Base-by-base conservation (phyloP, 331 rosid species). In the Spiraea crenata region DNA sequence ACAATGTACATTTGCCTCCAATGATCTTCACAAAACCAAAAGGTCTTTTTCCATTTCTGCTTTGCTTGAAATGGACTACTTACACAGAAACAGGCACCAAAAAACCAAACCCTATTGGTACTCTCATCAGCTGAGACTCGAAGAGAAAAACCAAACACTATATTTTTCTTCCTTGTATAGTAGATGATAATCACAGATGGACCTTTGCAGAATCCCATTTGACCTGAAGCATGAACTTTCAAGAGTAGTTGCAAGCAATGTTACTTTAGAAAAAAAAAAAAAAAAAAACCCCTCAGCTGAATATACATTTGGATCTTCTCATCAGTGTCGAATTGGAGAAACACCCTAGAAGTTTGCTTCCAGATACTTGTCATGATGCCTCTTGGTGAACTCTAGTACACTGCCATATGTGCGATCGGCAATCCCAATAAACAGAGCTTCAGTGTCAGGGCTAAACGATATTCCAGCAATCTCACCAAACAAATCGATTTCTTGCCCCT, bases 381-480 rank as follows among this genome's bases (percentile, higher is more conserved):
- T 85, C 76, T 80, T 83, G 71, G 64, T 88, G 74, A 87, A 91
- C 85, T 93, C 97, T 59, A 93, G 78, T 69, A 93, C 75, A 63
- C 99, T 91, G 13, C 97, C 97, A 11, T 91, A 93, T 1, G 90
- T 86, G 46, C 95, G 92, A 67, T 93, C 99, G 4, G 97, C 90
- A 8, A 93, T 65, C 5, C 91, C 99, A 31, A 93, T 79, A 75
- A 91, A 93, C 12, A 93, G 78, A 62, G 97, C 90, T 63, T 91
- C 89, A 3, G 80, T 75, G 77, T 93, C 99, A 0, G 99, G 99
- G 85, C 96, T 91, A 42, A 95, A 91, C 11, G 96, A 85, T 66
- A 95, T 57, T 7, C 97, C 97, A 17, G 96, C 96, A 44, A 95
- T 91, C 83, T 95, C 99, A 34, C 99, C 99, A 42, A 95, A 95